These are phyloP conservation scores for Arctium minus DNA, from an alignment of 129 eudicot species.

Conservation along the genomic window DNA sequence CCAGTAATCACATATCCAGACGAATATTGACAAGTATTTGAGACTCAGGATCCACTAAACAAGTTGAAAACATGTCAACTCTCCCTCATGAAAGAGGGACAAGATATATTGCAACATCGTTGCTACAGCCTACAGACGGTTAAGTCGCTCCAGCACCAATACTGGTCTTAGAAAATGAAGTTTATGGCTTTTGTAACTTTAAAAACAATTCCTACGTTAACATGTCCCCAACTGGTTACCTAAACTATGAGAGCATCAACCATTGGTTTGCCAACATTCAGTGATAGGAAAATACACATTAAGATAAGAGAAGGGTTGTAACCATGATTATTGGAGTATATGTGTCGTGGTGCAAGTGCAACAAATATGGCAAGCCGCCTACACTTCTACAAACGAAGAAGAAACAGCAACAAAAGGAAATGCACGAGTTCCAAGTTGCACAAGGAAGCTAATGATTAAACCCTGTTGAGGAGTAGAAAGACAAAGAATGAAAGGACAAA, in stretches of 20 bases:
- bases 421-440: not conserved
- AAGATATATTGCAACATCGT: not conserved
- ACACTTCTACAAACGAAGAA: not conserved
- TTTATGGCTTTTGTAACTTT: not conserved
- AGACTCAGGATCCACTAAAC: not conserved
- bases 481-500: not conserved
- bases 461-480: not conserved
- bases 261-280: not conserved
- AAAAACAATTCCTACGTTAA: not conserved
- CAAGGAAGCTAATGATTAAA: not conserved
- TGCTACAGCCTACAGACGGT: not conserved
- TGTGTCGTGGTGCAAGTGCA: not conserved
- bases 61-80: not conserved
- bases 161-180: not conserved
- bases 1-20: not conserved
- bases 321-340: not conserved
- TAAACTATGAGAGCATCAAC: not conserved
- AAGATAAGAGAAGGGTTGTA: not conserved
- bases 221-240: not conserved
- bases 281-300: not conserved
- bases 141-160: not conserved
- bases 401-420: not conserved
- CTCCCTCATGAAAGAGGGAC: not conserved
- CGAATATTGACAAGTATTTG: not conserved
- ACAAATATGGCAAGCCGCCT: not conserved